phyloP scores from a whole-genome alignment of 2,329 filamentous ascomycete genomes.

The Diaporthe vexans region DNA sequence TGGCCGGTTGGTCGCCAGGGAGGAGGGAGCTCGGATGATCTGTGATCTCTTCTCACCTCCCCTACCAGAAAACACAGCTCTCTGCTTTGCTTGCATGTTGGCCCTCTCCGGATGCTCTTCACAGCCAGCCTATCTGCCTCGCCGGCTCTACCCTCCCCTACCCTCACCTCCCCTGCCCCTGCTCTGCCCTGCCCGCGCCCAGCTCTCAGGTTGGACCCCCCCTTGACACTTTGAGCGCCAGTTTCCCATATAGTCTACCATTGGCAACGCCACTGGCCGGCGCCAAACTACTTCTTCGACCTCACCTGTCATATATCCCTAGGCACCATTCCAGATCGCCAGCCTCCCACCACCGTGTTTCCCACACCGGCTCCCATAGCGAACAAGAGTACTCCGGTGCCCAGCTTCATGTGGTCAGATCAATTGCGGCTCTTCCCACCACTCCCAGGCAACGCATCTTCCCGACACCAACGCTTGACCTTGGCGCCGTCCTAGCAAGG shows the following conservation, averaged over 20 bases:
- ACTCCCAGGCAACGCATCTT: constrained; percentile 29
- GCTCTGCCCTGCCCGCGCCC: constrained; percentile 6
- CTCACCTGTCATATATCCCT: constrained; percentile 36
- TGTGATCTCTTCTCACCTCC: constrained; percentile 17
- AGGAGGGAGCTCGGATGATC: constrained; percentile 26
- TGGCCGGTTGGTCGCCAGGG: constrained; percentile 25
- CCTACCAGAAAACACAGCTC: background rate
- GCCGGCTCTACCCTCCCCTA: background rate
- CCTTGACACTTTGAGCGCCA: constrained; percentile 15
- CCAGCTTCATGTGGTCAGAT: constrained; percentile 38
- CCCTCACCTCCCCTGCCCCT: background rate
- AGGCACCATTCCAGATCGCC: constrained; percentile 27
- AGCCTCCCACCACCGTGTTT: constrained; percentile 23
- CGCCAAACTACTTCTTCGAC: constrained; percentile 38
- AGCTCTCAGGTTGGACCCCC: constrained; percentile 14
- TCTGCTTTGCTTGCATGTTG: constrained; percentile 28
- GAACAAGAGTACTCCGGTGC: constrained; percentile 7
- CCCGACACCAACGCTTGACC: constrained; percentile 37
- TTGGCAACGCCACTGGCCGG: constrained; percentile 37
- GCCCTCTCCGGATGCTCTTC: constrained; percentile 6
- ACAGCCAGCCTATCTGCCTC: constrained; percentile 25
- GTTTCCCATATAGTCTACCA: constrained; percentile 38
- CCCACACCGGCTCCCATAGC: constrained; percentile 11
- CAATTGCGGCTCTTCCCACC: constrained; percentile 21
- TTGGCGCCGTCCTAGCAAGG: constrained; percentile 36